These are phyloP conservation scores for Cordyceps pruinosa DNA, from an alignment of 2,329 filamentous ascomycete genomes.

Conservation along the genomic window DNA sequence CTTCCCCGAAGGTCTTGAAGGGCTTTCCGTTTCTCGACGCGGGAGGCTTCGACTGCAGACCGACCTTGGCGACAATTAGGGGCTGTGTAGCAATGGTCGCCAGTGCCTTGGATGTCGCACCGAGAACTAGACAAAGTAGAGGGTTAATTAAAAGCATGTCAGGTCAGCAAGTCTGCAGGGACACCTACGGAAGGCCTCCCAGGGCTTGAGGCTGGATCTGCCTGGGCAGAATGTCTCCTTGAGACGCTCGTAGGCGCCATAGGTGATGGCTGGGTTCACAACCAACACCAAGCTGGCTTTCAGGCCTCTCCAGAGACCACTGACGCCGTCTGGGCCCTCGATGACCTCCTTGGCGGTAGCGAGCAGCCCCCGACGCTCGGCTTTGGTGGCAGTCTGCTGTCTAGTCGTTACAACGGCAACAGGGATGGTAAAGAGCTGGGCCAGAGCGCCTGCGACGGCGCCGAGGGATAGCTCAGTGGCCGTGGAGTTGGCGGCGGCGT, in stretches of 20 bases:
- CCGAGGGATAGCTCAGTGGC: conserved; percentile 77
- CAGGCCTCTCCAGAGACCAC: conserved; percentile 86
- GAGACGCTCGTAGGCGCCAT: conserved; percentile 89
- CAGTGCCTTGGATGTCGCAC: conserved; percentile 84
- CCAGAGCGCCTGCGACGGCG: conserved; percentile 80
- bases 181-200: conserved; percentile 83
- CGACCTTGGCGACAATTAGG: conserved; percentile 95
- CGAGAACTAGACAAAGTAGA: conserved; percentile 56
- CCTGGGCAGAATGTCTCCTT: conserved; percentile 71
- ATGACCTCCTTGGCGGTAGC: conserved; percentile 87
- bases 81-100: conserved; percentile 92
- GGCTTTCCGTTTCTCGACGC: conserved; percentile 77
- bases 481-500: conserved; percentile 58
- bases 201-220: conserved; percentile 66
- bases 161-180: background rate
- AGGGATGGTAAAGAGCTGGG: conserved; percentile 93
- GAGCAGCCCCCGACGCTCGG: conserved; percentile 76
- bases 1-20: conserved; percentile 88
- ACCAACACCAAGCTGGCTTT: conserved; percentile 95
- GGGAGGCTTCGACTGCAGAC: conserved; percentile 87
- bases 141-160: background rate
- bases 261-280: conserved; percentile 94
- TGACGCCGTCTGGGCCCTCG: conserved; percentile 80
- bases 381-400: conserved; percentile 85
- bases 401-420: conserved; percentile 92